Evolutionary conservation across 805 yeast genomes (phyloP).

Genomic region (Yarrowia osloensis): DNA sequence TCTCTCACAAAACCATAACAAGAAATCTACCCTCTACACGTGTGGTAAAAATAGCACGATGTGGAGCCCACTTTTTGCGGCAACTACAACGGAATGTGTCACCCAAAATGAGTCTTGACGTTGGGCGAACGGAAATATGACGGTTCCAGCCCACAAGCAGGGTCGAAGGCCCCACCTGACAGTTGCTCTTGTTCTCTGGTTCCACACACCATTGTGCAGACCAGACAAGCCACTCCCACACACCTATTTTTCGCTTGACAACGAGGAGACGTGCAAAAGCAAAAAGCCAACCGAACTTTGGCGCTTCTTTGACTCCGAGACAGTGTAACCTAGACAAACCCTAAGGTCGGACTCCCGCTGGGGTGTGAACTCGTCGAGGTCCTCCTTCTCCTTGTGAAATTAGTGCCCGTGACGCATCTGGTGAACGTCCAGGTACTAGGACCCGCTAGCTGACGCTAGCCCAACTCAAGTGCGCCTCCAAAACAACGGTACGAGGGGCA

Average conservation of each 20-base stretch:
- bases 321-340: slow-evolving; percentile 9
- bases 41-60: not conserved
- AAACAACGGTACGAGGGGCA: not conserved
- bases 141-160: too few relatives aligned
- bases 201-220: not conserved
- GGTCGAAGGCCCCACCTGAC: not conserved
- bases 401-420: not conserved
- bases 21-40: not conserved
- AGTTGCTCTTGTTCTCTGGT: not conserved
- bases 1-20: not conserved
- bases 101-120: not conserved
- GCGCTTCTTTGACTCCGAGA: not conserved
- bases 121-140: too few relatives aligned
- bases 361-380: not conserved
- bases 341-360: not conserved
- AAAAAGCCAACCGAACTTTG: not conserved
- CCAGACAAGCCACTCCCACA: slow-evolving; percentile 1
- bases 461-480: not conserved
- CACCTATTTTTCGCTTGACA: not conserved
- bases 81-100: not conserved
- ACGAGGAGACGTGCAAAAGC: not conserved
- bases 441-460: too few relatives aligned
- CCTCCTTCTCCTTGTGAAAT: not conserved
- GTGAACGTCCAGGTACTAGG: not conserved
- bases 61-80: not conserved